Evolutionary conservation across 2,329 filamentous ascomycete genomes (phyloP).

Genomic region (Cercospora zeae-maydis): DNA sequence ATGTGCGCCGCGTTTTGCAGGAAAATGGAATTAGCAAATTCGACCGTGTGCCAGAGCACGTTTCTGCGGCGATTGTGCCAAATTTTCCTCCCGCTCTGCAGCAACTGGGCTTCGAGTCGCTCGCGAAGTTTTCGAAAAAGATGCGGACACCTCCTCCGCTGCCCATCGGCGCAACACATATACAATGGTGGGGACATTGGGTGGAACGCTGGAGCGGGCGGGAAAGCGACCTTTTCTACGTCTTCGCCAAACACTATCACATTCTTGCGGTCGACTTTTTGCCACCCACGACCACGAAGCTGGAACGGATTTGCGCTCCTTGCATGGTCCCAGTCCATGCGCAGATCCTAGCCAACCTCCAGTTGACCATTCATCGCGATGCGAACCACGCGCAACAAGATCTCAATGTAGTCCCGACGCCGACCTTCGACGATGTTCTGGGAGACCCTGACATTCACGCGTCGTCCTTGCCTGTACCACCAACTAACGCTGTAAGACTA

Average conservation of each 20-base stretch:
- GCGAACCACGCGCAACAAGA: constrained; percentile 47
- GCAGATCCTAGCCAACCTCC: constrained; percentile 73
- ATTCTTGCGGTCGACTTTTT: constrained; percentile 67
- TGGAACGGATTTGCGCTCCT: constrained; percentile 64
- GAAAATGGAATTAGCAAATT: constrained; percentile 61
- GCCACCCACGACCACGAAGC: constrained; percentile 46
- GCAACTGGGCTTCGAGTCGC: constrained; percentile 58
- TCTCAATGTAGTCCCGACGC: constrained; percentile 39
- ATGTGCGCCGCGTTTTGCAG: constrained; percentile 67
- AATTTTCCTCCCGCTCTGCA: constrained; percentile 67
- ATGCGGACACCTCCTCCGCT: constrained; percentile 64
- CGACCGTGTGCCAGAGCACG: constrained; percentile 43
- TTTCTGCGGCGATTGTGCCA: constrained; percentile 61
- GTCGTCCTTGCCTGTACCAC: constrained; percentile 58
- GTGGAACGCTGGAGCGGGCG: constrained; percentile 78
- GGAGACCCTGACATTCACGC: constrained; percentile 64
- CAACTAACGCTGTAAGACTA: constrained; percentile 67
- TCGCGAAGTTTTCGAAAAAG: constrained; percentile 57
- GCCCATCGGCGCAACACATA: constrained; percentile 65
- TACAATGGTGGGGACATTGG: constrained; percentile 86
- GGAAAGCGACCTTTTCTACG: constrained; percentile 86
- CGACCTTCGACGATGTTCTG: constrained; percentile 65
- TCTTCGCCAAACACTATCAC: constrained; percentile 86
- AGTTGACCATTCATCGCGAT: constrained; percentile 79
- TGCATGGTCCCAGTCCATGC: constrained; percentile 77